phyloP scores from a whole-genome alignment of 108 stramenopile species.

The Nitzschia palea region DNA sequence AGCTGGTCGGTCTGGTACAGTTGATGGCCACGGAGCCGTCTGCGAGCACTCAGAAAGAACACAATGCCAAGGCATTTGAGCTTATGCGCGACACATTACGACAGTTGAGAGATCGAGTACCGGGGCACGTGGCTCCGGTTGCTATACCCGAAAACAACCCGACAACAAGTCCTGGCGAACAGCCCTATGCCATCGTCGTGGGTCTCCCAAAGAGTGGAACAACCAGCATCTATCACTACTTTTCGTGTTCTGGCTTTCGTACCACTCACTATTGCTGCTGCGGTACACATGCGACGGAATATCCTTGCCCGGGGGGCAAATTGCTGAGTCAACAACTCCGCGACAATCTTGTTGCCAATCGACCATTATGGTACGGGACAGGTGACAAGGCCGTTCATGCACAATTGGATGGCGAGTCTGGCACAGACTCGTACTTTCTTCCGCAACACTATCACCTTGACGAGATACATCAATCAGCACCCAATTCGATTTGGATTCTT shows the following conservation, averaged over 20 bases:
- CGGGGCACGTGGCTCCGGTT: not conserved
- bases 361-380: conserved; percentile 1
- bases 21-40: not conserved
- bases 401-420: conserved; percentile 34
- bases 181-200: conserved; percentile 28
- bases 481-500: conserved; percentile 35
- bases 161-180: no score
- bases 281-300: conserved; percentile 16
- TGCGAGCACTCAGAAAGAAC: not conserved
- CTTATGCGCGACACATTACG: not conserved
- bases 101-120: not conserved
- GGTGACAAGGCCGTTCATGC: conserved; percentile 17
- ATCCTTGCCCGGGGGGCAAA: conserved; percentile 8
- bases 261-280: conserved; percentile 39
- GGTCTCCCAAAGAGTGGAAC: conserved; percentile 37
- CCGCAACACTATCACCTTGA: conserved; percentile 34
- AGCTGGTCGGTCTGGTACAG: conserved; percentile 3
- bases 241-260: conserved; percentile 18
- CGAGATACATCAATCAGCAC: conserved; percentile 16
- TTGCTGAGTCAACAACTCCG: conserved; percentile 11
- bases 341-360: conserved; percentile 1
- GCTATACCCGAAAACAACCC: not conserved
- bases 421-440: conserved; percentile 27
- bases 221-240: conserved; percentile 32
- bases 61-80: not conserved